Base-by-base conservation (phyloP, 768 basidiomycete species). In the Boletellus ananiceps region DNA sequence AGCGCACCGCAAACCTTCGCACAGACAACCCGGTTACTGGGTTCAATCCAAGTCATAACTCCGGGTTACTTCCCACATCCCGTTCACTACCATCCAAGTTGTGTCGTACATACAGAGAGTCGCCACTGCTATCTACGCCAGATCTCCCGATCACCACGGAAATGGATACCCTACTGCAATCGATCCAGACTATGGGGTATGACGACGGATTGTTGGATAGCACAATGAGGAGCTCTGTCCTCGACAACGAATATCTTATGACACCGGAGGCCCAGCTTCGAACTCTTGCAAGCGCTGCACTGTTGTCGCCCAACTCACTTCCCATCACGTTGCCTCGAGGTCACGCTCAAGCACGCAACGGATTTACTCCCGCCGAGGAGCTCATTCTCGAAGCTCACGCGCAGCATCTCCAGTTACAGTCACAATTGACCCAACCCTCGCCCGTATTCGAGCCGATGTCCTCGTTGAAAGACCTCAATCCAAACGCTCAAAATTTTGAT, bases 311-410 rank as follows among this genome's bases (percentile, higher is more conserved):
- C 13, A 42, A 55, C 13, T 33, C 47, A 37, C 41, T 46, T n/a
- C 44, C 57, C 23, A 39, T 39, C 5, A 27, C 49, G 6, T 19
- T 51, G 6, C 50, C 56, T 47, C 65, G 65, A 13, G 55, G 57
- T 8, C 66, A 69, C 38, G 41, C 63, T 14, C 73, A 73, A 35
- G 70, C 74, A 6, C 66, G 68, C 27, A 72, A 77, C 1, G 85
- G 85, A 2, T 88, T 81, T 54, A 88, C 86, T 0, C 72, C 83
- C 2, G 72, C 84, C 0, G 86, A 88, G 61, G 80, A 84, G 63
- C 76, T 79, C 52, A 80, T 87, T 43, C 76, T 88, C 60, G 82
- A 75, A 47, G 81, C 66, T 52, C 82, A 65, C 70, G 75, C 65
- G 31, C 56, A 53, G 51, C 57, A 38, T 19, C 59, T 65, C 31